A percentile compares a stretch with the other conserved stretches of the same genome.
Conservation (phyloP, 2,329 filamentous ascomycete genomes). For the Aureobasidium namibiae region DNA sequence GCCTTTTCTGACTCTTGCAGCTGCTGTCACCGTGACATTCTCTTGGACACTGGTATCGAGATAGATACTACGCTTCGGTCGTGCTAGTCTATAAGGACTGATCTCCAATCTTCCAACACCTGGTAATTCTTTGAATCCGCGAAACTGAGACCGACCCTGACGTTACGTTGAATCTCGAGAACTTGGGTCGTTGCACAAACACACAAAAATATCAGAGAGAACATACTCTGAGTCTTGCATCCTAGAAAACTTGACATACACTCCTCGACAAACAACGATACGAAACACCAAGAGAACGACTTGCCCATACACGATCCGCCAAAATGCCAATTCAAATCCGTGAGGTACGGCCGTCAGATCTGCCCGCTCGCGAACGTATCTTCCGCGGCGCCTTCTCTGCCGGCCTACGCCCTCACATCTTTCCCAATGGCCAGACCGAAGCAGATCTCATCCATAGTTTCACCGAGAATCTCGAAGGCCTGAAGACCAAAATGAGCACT, state of each 20-base stretch:
- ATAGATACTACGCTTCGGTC: not conserved
- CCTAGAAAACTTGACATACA: not conserved
- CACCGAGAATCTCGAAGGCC: constrained; percentile 8
- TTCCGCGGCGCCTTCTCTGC: constrained; percentile 21
- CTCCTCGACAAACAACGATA: too few relatives aligned
- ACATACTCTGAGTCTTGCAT: not conserved
- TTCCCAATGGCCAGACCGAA: constrained; percentile 20
- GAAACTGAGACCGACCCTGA: too few relatives aligned
- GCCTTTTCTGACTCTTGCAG: not conserved
- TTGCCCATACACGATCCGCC: not conserved
- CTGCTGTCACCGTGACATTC: not conserved
- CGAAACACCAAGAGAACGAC: not conserved
- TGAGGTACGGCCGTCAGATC: constrained; percentile 20
- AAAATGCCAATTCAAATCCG: constrained; percentile 24
- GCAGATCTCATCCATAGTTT: constrained; percentile 14
- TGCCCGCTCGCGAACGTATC: constrained; percentile 19
- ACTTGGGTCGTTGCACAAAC: too few relatives aligned
- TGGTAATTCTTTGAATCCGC: not conserved
- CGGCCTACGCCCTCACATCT: constrained; percentile 24
- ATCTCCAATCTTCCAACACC: not conserved
- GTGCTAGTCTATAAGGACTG: not conserved
- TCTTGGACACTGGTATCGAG: not conserved
- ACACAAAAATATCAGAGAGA: not conserved
- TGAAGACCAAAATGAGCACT: not conserved
- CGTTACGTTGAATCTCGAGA: too few relatives aligned